Conservation (phyloP, 2,329 filamentous ascomycete species). For the Claviceps humidiphila region DNA sequence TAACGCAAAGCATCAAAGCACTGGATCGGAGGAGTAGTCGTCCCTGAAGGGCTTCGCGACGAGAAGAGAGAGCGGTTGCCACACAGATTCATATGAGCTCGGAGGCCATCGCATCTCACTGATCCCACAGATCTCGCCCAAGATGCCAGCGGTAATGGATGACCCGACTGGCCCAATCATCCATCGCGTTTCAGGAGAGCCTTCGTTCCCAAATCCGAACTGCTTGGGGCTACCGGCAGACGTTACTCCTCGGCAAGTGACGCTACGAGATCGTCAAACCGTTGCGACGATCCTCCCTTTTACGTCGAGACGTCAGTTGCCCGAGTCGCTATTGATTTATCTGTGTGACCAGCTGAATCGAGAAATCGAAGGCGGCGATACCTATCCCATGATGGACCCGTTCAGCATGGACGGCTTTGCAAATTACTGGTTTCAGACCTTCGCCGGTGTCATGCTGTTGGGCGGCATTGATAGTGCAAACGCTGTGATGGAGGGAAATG, state of each 20-base stretch:
- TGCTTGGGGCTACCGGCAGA: conserved; percentile 52
- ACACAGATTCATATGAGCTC: not conserved
- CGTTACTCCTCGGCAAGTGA: conserved; percentile 64
- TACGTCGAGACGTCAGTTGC: conserved; percentile 63
- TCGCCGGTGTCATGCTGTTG: conserved; percentile 75
- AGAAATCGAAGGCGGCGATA: conserved; percentile 85
- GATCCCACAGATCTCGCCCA: not conserved
- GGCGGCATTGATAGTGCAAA: conserved; percentile 55
- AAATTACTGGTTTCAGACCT: conserved; percentile 83
- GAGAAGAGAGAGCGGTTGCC: not conserved
- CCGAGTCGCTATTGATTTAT: conserved; percentile 59
- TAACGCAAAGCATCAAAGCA: not conserved
- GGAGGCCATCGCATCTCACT: not conserved
- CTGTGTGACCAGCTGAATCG: conserved; percentile 75
- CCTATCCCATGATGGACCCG: conserved; percentile 74
- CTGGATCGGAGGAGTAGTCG: not conserved
- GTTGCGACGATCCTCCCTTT: conserved; percentile 76
- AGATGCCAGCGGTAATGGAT: conserved; percentile 65
- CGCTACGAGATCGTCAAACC: conserved; percentile 70
- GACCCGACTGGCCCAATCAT: conserved; percentile 60
- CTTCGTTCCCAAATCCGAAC: conserved; percentile 50
- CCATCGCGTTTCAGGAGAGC: conserved; percentile 52
- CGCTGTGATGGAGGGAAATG: conserved; percentile 44
- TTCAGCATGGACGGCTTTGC: conserved; percentile 65
- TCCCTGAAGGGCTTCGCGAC: not conserved